phyloP scores from a whole-genome alignment of 768 basidiomycete genomes.

The Suillus subluteus region DNA sequence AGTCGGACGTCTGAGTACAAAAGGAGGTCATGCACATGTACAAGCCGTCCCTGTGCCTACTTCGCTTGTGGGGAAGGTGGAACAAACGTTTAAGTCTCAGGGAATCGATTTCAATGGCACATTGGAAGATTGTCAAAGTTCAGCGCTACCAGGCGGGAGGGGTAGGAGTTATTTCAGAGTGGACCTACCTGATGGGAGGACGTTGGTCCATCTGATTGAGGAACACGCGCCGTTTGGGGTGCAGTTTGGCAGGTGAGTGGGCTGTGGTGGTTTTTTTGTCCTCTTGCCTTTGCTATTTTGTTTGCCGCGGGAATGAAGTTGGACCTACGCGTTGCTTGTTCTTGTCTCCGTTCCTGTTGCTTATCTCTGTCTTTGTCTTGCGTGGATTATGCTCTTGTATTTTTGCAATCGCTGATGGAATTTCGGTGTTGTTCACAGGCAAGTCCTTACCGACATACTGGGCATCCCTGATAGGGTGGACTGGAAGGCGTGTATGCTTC shows the following conservation, averaged over 20 bases:
- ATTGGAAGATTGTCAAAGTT: slow-evolving; percentile 50
- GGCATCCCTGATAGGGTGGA: slow-evolving; percentile 79
- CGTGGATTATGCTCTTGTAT: neutral
- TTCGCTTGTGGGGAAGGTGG: slow-evolving; percentile 64
- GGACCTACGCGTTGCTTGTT: neutral
- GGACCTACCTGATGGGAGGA: slow-evolving; percentile 84
- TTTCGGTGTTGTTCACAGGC: slow-evolving; percentile 47
- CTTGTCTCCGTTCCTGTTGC: neutral
- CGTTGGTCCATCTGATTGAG: slow-evolving; percentile 85
- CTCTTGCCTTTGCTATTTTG: neutral
- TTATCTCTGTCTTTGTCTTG: neutral
- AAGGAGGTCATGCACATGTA: slow-evolving; percentile 94
- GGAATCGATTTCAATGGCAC: slow-evolving; percentile 79
- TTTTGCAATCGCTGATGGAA: slow-evolving; percentile 11
- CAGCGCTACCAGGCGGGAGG: slow-evolving; percentile 20
- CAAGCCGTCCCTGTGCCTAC: slow-evolving; percentile 82
- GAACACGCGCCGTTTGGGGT: slow-evolving; percentile 80
- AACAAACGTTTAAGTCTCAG: slow-evolving; percentile 64
- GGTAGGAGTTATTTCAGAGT: slow-evolving; percentile 82
- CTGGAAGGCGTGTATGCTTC: slow-evolving; percentile 87
- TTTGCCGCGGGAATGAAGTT: neutral
- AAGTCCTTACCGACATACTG: slow-evolving; percentile 79
- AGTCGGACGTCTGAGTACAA: slow-evolving; percentile 78
- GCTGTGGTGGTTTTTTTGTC: slow-evolving; percentile 1
- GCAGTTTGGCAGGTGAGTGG: slow-evolving; percentile 88